Percentiles rank a stretch among this genome's conserved stretches.
phyloP scores from a whole-genome alignment of 208 protist genomes.

The Leishmania arabica region DNA sequence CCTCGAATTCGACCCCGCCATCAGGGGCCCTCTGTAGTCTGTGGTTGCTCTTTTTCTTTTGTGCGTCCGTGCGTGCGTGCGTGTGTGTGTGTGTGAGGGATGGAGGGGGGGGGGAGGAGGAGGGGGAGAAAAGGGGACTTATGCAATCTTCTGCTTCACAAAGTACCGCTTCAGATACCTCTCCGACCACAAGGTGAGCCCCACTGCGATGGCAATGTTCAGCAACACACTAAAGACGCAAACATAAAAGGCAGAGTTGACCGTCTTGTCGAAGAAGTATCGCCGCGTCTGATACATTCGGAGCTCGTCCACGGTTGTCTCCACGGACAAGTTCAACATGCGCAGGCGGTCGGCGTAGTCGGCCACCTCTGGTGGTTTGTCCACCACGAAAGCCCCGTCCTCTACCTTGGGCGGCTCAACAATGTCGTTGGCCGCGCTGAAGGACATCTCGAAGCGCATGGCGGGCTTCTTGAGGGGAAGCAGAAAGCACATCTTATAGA shows the following conservation, averaged over 20 bases:
- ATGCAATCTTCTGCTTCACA: constrained; percentile 70
- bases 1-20: background rate
- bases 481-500: constrained; percentile 69
- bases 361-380: constrained; percentile 61
- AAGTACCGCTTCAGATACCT: constrained; percentile 62
- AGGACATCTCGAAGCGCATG: constrained; percentile 66
- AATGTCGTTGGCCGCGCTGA: constrained; percentile 63
- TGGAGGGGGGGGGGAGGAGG: background rate
- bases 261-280: constrained; percentile 53
- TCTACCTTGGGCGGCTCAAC: constrained; percentile 49
- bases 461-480: constrained; percentile 57
- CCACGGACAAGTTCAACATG: constrained; percentile 64
- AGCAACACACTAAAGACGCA: constrained; percentile 49
- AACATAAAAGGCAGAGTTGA: constrained; percentile 46
- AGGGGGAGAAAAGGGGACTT: constrained; percentile 3
- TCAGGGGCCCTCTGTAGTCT: background rate
- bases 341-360: constrained; percentile 62
- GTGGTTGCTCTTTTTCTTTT: background rate
- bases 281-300: constrained; percentile 61
- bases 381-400: constrained; percentile 59
- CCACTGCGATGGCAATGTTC: constrained; percentile 59
- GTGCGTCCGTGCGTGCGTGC: background rate
- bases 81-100: background rate
- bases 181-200: constrained; percentile 45
- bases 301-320: constrained; percentile 65